These are phyloP conservation scores for Penicillium sp. DNA, from an alignment of 2,329 filamentous ascomycete genomes.

Conservation along the genomic window DNA sequence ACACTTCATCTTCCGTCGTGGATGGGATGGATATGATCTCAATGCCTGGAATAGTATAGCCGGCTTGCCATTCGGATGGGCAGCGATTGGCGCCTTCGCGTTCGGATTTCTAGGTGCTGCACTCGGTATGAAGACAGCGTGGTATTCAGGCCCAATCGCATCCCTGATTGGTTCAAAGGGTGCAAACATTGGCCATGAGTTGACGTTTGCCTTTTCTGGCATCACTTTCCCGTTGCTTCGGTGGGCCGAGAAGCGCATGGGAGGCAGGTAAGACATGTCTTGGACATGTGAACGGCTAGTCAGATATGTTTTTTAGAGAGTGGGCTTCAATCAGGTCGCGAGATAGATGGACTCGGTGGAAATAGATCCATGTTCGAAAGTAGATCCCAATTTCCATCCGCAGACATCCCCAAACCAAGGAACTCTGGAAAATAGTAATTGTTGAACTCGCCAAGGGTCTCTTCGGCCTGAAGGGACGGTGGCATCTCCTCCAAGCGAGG, in stretches of 20 bases:
- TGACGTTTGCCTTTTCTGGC: constrained; percentile 34
- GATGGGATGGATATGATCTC: constrained; percentile 36
- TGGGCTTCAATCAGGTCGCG: not conserved
- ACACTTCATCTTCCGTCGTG: constrained; percentile 36
- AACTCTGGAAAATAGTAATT: constrained; percentile 35
- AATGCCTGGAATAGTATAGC: constrained; percentile 34
- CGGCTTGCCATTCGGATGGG: constrained; percentile 37
- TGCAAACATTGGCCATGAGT: constrained; percentile 38
- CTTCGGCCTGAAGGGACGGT: constrained; percentile 7
- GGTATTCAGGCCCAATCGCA: constrained; percentile 37
- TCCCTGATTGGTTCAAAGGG: constrained; percentile 31
- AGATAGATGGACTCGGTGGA: constrained; percentile 43
- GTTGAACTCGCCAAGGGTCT: constrained; percentile 20
- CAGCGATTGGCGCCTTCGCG: constrained; percentile 32
- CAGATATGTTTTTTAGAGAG: not conserved
- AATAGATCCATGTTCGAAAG: constrained; percentile 30
- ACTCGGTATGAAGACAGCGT: constrained; percentile 37
- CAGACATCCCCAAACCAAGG: constrained; percentile 31
- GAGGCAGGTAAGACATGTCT: constrained; percentile 17
- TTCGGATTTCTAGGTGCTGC: constrained; percentile 37
- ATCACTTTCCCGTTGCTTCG: constrained; percentile 32
- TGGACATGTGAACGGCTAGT: not conserved
- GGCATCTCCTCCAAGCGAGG: constrained; percentile 22
- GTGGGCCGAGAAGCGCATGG: constrained; percentile 31
- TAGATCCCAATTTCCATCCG: constrained; percentile 31